Percentiles rank a stretch among this genome's conserved stretches.
Conservation (phyloP, 306 rosid genomes). For the Mimosa pudica region DNA sequence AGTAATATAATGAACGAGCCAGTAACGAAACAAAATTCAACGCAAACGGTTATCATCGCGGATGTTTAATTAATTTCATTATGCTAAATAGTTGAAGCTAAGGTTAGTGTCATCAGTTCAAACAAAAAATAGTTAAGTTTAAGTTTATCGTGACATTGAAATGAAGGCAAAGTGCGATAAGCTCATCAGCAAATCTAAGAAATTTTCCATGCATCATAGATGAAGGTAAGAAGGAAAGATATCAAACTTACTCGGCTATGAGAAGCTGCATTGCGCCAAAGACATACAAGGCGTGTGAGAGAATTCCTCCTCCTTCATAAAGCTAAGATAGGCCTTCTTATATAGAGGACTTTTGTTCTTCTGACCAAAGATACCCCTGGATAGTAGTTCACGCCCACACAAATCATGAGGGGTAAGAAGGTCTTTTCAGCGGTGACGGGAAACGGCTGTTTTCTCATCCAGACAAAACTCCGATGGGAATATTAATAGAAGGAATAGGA, state of each 20-base stretch:
- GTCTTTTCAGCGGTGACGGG: slow-evolving; percentile 19
- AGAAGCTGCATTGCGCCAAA: slow-evolving; percentile 5
- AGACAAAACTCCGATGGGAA: background rate
- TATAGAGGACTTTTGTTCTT: background rate
- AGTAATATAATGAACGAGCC: background rate
- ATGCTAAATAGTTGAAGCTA: background rate
- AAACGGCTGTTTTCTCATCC: slow-evolving; percentile 28
- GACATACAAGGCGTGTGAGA: no score
- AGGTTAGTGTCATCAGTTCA: no score
- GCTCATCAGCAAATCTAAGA: background rate
- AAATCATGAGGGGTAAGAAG: slow-evolving; percentile 16
- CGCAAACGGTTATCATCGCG: background rate
- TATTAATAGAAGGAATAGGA: background rate
- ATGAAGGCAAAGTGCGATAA: background rate
- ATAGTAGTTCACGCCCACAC: background rate
- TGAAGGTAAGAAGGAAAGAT: slow-evolving; percentile 5
- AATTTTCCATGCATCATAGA: background rate
- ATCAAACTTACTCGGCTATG: slow-evolving; percentile 25
- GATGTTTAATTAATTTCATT: background rate
- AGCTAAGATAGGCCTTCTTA: background rate
- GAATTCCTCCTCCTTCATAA: background rate
- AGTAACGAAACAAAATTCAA: background rate
- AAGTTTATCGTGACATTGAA: background rate
- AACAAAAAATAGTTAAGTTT: no score
- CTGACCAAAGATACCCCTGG: slow-evolving; percentile 32